Evolutionary conservation across 2,329 filamentous ascomycete species (phyloP).

Genomic region (Laburnicola sp.): DNA sequence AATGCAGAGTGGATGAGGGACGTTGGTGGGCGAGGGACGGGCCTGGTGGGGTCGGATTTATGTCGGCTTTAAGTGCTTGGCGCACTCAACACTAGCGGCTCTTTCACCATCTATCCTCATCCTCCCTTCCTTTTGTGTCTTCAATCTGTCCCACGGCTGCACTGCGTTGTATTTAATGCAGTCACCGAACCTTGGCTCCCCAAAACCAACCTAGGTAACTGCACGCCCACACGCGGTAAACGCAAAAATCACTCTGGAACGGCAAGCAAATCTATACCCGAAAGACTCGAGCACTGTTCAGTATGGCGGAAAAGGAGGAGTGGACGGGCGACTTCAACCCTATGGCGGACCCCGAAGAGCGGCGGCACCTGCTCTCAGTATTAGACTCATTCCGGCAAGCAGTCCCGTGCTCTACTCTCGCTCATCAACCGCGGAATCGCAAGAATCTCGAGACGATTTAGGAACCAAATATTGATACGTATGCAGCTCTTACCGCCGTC

Average conservation of each 20-base stretch:
- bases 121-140: too few relatives aligned
- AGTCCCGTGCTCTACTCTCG: not conserved
- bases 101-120: not conserved
- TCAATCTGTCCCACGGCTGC: not conserved
- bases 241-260: too few relatives aligned
- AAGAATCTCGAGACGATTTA: too few relatives aligned
- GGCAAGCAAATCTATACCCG: not conserved
- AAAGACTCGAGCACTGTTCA: not conserved
- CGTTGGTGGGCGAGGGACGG: not conserved
- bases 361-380: conserved; percentile 75
- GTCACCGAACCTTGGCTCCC: too few relatives aligned
- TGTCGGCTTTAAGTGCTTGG: conserved; percentile 5
- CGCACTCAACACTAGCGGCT: not conserved
- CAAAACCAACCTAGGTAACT: too few relatives aligned
- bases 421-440: too few relatives aligned
- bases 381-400: conserved; percentile 87
- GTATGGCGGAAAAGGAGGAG: conserved; percentile 32
- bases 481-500: conserved; percentile 78
- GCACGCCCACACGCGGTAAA: too few relatives aligned
- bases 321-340: conserved; percentile 68
- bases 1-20: not conserved
- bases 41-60: conserved; percentile 1
- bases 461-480: not conserved
- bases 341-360: conserved; percentile 76
- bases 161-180: too few relatives aligned